Base-by-base conservation (phyloP, 768 basidiomycete genomes). In the Termitomyces heimii region DNA sequence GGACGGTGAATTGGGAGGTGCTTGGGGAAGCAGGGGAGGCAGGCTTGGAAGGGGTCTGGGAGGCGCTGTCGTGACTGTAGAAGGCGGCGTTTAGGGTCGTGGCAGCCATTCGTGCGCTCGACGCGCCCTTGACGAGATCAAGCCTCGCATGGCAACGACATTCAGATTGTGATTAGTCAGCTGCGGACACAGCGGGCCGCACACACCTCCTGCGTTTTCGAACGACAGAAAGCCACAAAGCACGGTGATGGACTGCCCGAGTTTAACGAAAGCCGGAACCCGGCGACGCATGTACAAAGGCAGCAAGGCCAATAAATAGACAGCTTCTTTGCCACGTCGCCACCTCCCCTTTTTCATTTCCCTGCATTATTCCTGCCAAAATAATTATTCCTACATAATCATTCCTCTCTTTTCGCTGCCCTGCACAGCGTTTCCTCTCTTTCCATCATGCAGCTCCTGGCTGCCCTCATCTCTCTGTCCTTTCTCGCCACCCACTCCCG, bases 361-460 rank as follows among this genome's bases (percentile, higher is more conserved):
- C 56, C 44, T 55, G 47, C 50, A 45, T 55, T 20, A 40, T 48
- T 43, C 45, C 57, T 50, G 49, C 49, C 49, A 50, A 54, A 50
- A 42, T 40, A 22, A 24, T 28, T 24, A 42, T 22, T 20, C 20
- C 39, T 54, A 44, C 32, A 54, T 54, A 56, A 56, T 40, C 51
- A 53, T 51, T 55, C 55, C 56, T 45, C 58, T 57, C 60, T 52
- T 60, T 62, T 58, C 57, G 62, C 65, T 62, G 61, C 62, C 50
- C 51, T 52, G 34, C 48, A 60, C 55, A 56, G 51, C 53, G 37
- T 51, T 5, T 59, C 40, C 53, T 46, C 50, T 57, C 39, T 55
- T 29, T 32, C 53, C 50, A 60, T 48, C 62, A 81, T 82, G 80
- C 78, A 79, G 77, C 73, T 82, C 61, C 62, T 71, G 55, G 67